A percentile compares a stretch with the other conserved stretches of the same genome.
These are phyloP conservation scores for Hygrocybe punicea DNA, from an alignment of 768 basidiomycete species.

Conservation along the genomic window DNA sequence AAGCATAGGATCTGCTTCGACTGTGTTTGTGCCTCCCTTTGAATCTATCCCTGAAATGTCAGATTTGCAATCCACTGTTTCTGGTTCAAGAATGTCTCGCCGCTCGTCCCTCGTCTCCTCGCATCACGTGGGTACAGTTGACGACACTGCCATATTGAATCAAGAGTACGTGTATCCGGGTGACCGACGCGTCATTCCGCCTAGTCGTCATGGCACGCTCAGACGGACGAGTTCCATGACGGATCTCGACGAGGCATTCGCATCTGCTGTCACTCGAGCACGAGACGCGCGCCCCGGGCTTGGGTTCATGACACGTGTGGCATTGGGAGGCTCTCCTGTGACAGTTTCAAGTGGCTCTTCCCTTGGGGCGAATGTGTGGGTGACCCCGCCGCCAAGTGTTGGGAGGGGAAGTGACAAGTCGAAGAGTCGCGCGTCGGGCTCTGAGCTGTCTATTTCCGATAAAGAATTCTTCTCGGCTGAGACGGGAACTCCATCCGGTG, in stretches of 20 bases:
- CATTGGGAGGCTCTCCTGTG: slow-evolving; percentile 61
- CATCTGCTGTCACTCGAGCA: slow-evolving; percentile 46
- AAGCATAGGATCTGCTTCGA: slow-evolving; percentile 62
- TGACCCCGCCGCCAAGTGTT: slow-evolving; percentile 42
- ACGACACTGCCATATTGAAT: slow-evolving; percentile 67
- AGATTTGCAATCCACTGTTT: slow-evolving; percentile 45
- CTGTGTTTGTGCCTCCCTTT: slow-evolving; percentile 76
- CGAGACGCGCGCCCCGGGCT: slow-evolving; percentile 40
- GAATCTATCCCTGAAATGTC: slow-evolving; percentile 67
- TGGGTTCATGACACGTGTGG: slow-evolving; percentile 30
- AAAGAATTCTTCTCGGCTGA: slow-evolving; percentile 43
- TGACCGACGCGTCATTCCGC: slow-evolving; percentile 69
- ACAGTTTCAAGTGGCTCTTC: slow-evolving; percentile 68
- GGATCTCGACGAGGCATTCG: slow-evolving; percentile 61
- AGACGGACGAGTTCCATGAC: slow-evolving; percentile 72
- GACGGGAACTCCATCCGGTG: slow-evolving; percentile 26
- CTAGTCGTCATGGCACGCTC: slow-evolving; percentile 45
- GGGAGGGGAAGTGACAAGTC: slow-evolving; percentile 33
- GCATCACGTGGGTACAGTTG: slow-evolving; percentile 63
- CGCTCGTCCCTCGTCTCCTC: slow-evolving; percentile 51
- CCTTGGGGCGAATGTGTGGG: slow-evolving; percentile 38
- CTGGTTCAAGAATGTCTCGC: slow-evolving; percentile 33
- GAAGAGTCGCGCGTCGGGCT: slow-evolving; percentile 7
- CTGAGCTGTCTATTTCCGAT: slow-evolving; percentile 33
- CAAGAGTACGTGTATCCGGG: slow-evolving; percentile 69